Evolutionary conservation across 2,329 filamentous ascomycete species (phyloP).

Genomic region (Emericellopsis cladophorae): DNA sequence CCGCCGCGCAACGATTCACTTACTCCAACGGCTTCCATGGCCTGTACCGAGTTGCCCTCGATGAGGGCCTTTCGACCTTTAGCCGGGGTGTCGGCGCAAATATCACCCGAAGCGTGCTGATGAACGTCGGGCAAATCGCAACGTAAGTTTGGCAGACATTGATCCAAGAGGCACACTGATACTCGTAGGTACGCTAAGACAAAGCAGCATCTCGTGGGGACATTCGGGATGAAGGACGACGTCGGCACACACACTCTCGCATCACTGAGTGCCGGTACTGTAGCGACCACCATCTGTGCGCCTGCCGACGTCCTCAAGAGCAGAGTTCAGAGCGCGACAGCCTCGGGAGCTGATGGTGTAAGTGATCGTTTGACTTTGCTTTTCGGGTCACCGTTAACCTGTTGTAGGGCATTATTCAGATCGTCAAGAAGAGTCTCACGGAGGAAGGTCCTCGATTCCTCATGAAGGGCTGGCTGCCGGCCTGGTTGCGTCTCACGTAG

Average conservation of each 20-base stretch:
- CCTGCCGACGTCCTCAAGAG: conserved; percentile 32
- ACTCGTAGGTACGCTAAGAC: conserved; percentile 17
- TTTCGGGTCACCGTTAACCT: not conserved
- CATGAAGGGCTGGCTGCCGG: conserved; percentile 32
- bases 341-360: not conserved
- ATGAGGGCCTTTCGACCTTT: conserved; percentile 25
- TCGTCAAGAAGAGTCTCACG: conserved; percentile 18
- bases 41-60: conserved; percentile 16
- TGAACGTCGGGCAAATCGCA: conserved; percentile 32
- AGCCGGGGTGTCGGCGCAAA: conserved; percentile 24
- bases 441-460: conserved; percentile 27
- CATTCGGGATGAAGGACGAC: conserved; percentile 19
- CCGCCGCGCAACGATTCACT: conserved; percentile 17
- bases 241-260: conserved; percentile 25
- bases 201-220: conserved; percentile 17
- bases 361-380: not conserved
- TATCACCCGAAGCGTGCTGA: conserved; percentile 26
- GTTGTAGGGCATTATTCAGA: conserved; percentile 16
- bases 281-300: conserved; percentile 30
- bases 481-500: conserved; percentile 29
- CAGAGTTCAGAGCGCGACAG: conserved; percentile 17
- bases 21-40: conserved; percentile 25
- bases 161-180: not conserved
- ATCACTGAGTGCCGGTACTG: conserved; percentile 28
- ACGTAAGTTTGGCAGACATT: conserved; percentile 16